phyloP scores from a whole-genome alignment of 2,329 filamentous ascomycete genomes.

The Fusarium sterilihyphosum region DNA sequence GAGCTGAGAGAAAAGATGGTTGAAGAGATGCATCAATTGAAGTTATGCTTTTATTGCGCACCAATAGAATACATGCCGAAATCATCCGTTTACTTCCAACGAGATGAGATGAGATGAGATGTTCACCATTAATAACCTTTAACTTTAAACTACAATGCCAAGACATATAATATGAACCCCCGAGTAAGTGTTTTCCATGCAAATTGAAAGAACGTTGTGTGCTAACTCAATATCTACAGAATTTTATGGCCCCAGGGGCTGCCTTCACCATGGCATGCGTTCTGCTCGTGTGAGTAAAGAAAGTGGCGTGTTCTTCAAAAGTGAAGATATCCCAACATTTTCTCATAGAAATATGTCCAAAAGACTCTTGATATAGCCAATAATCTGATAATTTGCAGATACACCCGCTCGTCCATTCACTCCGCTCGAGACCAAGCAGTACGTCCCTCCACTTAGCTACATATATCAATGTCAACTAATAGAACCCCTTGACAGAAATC shows the following conservation, averaged over 20 bases:
- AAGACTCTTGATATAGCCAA: too few relatives aligned
- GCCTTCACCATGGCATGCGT: conserved; percentile 65
- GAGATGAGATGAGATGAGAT: conserved; percentile 6
- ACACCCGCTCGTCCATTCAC: conserved; percentile 55
- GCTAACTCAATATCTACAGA: conserved; percentile 44
- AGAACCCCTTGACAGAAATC: conserved; percentile 2
- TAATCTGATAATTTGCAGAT: conserved; percentile 41
- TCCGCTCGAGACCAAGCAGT: conserved; percentile 49
- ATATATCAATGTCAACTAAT: background rate
- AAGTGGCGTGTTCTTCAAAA: conserved; percentile 29
- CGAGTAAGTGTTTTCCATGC: conserved; percentile 29
- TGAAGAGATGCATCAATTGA: conserved; percentile 42
- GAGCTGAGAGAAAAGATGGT: background rate
- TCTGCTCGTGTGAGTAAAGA: conserved; percentile 55
- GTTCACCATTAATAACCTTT: background rate
- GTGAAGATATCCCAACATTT: background rate
- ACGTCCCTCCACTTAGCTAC: background rate
- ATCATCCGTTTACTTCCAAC: conserved; percentile 6
- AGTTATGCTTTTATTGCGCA: conserved; percentile 36
- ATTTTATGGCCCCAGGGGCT: conserved; percentile 60
- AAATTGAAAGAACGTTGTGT: background rate
- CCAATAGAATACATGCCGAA: conserved; percentile 3
- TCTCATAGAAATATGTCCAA: background rate
- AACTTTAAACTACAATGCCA: background rate
- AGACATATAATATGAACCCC: conserved; percentile 41